phyloP scores from a whole-genome alignment of 2,329 filamentous ascomycete species.

The Fusarium sp. region DNA sequence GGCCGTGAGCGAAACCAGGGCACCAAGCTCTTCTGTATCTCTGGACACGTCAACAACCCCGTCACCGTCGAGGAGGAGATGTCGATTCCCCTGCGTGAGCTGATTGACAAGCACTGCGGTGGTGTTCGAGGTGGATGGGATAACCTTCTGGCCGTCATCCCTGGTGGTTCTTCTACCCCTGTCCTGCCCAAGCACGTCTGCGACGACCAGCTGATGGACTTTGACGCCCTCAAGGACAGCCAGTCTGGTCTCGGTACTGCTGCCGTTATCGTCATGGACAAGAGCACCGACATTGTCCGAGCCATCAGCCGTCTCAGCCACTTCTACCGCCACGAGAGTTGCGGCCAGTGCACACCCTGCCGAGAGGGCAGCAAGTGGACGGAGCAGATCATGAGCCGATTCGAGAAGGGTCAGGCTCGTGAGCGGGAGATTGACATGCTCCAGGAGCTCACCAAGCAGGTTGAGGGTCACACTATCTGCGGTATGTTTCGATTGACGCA shows the following conservation, averaged over 20 bases:
- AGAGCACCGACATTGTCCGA: conserved; percentile 94
- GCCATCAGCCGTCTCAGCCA: conserved; percentile 92
- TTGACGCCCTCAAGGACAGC: conserved; percentile 96
- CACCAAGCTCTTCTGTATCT: conserved; percentile 98
- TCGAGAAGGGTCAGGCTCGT: conserved; percentile 89
- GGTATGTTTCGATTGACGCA: conserved; percentile 63
- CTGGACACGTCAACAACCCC: conserved; percentile 98
- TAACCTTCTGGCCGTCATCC: conserved; percentile 94
- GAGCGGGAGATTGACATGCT: conserved; percentile 98
- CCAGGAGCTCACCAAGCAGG: conserved; percentile 98
- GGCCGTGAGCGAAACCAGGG: conserved; percentile 96
- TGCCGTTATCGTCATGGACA: conserved; percentile 99
- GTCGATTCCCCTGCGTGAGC: conserved; percentile 94
- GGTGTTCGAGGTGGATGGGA: conserved; percentile 98
- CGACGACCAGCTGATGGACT: conserved; percentile 98
- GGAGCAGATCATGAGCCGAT: conserved; percentile 97
- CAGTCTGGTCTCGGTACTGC: conserved; percentile 97
- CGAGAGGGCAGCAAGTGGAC: conserved; percentile 99
- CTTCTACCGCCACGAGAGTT: conserved; percentile 99
- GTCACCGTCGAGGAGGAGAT: conserved; percentile 99
- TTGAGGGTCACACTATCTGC: conserved; percentile 99
- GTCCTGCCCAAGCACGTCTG: conserved; percentile 91
- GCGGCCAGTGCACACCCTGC: conserved; percentile 99
- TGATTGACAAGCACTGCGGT: conserved; percentile 98
- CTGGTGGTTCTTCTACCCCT: conserved; percentile 95